Evolutionary conservation across 164 flowering plant genomes (phyloP), one percentile per base, ranked within the genome.

Genomic region (Vitis rupestris): DNA sequence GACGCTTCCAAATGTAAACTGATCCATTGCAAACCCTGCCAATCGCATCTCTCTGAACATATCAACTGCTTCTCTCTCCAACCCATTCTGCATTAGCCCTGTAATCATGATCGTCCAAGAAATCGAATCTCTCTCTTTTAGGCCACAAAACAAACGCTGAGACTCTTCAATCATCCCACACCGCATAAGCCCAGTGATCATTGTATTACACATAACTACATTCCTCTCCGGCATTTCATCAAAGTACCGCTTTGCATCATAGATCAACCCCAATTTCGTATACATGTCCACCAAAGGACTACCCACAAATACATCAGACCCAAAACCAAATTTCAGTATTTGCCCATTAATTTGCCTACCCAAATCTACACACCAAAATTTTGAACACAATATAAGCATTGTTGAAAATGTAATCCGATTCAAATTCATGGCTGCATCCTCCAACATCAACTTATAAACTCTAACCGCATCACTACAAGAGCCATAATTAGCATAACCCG

Each of bases 91-190:
- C 3, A 74, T 81, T 10, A 87, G 77, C 44, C 98, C 97, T 1
- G 92, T 81, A 58, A 93, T 83, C 92, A 91, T 88, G 0, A 92
- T 81, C 6, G 98, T 88, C 98, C 98, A 91, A 10, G 91, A 80
- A 74, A 90, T 77, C 0, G 90, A 85, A 74, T 87, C 90, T 76
- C 64, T 89, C 50, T 87, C 88, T 15, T 50, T 66, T 88, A 87
- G 85, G 53, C 66, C 61, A 30, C 44, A 4, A 67, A 89, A 89
- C 65, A 89, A 69, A 64, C n/a, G 51, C 70, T 70, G 69, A 0
- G 90, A 69, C 27, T 83, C 87, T 67, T 74, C 82, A 50, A 85
- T 72, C 84, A 79, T 76, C 52, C 86, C 85, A 72, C 80, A 61
- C 13, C 87, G 57, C 61, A 81, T 73, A 48, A 83, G 74, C 62